Evolutionary conservation across 2,329 filamentous ascomycete genomes (phyloP).

Genomic region (Fusarium illudens): DNA sequence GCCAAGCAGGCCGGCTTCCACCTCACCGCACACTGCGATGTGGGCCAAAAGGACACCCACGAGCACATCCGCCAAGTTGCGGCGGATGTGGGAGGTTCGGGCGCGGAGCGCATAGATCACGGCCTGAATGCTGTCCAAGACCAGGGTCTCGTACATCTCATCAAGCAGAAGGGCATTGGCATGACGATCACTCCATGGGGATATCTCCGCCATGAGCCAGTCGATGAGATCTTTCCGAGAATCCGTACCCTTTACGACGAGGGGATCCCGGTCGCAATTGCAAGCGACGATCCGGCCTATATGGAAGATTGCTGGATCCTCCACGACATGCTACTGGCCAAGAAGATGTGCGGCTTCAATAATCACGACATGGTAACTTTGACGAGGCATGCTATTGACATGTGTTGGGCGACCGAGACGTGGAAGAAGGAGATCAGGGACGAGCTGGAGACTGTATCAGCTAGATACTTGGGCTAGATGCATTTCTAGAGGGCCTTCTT

Average conservation of each 20-base stretch:
- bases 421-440: neutral
- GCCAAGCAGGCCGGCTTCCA: constrained; percentile 53
- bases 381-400: constrained; percentile 53
- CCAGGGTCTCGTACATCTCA: constrained; percentile 61
- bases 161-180: constrained; percentile 65
- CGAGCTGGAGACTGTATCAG: neutral
- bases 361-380: constrained; percentile 52
- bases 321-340: constrained; percentile 46
- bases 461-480: neutral
- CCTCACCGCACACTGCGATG: constrained; percentile 61
- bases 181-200: constrained; percentile 71
- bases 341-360: constrained; percentile 32
- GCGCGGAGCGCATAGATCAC: constrained; percentile 75
- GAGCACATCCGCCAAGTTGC: constrained; percentile 59
- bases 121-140: constrained; percentile 72
- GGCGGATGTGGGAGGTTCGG: constrained; percentile 64
- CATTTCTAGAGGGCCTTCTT: neutral
- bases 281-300: constrained; percentile 77
- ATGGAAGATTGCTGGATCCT: constrained; percentile 67
- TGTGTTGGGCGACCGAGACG: constrained; percentile 52
- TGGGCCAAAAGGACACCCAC: constrained; percentile 57
- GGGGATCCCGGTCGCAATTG: constrained; percentile 73
- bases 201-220: constrained; percentile 31
- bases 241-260: constrained; percentile 63
- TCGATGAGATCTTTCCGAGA: constrained; percentile 58